phyloP scores from a whole-genome alignment of 164 flowering plant species.

The Chimonanthus salicifolius region DNA sequence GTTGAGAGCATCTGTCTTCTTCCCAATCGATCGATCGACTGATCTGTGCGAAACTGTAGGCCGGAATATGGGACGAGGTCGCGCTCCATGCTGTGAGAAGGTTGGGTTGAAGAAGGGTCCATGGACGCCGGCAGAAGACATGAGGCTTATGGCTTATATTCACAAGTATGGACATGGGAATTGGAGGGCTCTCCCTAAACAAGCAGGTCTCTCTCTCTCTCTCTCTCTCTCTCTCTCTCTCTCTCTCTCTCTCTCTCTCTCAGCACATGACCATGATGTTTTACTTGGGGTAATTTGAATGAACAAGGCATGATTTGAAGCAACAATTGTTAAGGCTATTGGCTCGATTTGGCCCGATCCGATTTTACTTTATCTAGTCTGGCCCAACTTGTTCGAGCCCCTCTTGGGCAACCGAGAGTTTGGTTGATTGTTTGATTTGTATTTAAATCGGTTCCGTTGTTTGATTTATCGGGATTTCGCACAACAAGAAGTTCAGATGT shows the following conservation, averaged over 20 bases:
- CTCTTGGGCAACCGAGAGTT: no score
- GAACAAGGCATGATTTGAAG: background rate
- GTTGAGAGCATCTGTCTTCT: background rate
- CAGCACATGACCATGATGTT: background rate
- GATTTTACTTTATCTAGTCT: no score
- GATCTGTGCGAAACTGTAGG: background rate
- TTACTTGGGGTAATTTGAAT: background rate
- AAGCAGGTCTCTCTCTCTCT: slow-evolving; percentile 42
- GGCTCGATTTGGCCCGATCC: no score
- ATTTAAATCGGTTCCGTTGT: no score
- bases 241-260: no score
- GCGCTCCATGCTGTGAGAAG: slow-evolving; percentile 78
- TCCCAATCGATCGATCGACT: background rate
- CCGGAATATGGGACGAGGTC: slow-evolving; percentile 25
- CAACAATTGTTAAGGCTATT: background rate
- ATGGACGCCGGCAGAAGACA: slow-evolving; percentile 71
- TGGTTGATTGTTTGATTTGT: no score
- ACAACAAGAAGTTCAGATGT: background rate
- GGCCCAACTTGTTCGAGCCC: no score
- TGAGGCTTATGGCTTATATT: slow-evolving; percentile 53
- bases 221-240: no score
- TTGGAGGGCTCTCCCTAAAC: slow-evolving; percentile 76
- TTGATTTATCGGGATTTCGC: no score
- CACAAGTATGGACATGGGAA: slow-evolving; percentile 67
- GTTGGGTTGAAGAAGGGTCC: slow-evolving; percentile 64